phyloP scores from a whole-genome alignment of 2,329 filamentous ascomycete species.

The Botrytis hyacinthi region DNA sequence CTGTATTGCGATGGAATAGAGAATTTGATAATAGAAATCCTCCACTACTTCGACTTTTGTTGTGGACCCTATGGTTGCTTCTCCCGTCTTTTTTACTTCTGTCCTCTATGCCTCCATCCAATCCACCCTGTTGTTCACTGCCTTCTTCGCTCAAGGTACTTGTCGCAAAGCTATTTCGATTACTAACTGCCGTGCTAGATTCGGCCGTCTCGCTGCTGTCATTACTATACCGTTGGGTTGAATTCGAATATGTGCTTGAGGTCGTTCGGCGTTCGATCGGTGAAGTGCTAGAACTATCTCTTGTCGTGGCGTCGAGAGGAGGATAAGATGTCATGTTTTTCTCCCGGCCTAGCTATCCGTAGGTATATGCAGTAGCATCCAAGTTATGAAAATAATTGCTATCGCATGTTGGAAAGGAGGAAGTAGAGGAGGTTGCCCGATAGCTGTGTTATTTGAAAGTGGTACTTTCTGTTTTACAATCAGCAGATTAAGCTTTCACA shows the following conservation, averaged over 20 bases:
- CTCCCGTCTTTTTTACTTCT: conserved; percentile 26
- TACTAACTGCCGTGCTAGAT: conserved; percentile 43
- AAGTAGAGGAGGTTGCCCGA: neutral
- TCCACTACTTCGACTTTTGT: conserved; percentile 33
- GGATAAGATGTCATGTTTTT: conserved; percentile 33
- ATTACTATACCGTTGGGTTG: conserved; percentile 37
- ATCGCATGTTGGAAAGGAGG: conserved; percentile 22
- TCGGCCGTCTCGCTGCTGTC: conserved; percentile 47
- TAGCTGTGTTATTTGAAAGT: conserved; percentile 4
- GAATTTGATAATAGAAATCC: conserved; percentile 37
- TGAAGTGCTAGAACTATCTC: conserved; percentile 32
- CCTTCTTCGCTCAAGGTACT: conserved; percentile 19
- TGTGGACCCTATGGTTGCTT: conserved; percentile 33
- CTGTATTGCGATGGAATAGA: conserved; percentile 9
- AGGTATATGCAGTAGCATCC: conserved; percentile 21
- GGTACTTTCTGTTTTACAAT: neutral
- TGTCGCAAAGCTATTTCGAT: conserved; percentile 29
- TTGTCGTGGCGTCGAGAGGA: conserved; percentile 21
- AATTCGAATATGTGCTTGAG: conserved; percentile 29
- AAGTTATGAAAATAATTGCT: conserved; percentile 10
- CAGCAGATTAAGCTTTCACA: conserved; percentile 10
- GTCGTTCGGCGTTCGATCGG: conserved; percentile 29
- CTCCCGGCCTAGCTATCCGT: conserved; percentile 23
- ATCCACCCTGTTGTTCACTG: conserved; percentile 10
- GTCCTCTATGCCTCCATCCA: conserved; percentile 19